Percentiles rank a stretch among this genome's conserved stretches.
phyloP scores from a whole-genome alignment of 2,329 filamentous ascomycete genomes.

The Thermothelomyces thermophilus region DNA sequence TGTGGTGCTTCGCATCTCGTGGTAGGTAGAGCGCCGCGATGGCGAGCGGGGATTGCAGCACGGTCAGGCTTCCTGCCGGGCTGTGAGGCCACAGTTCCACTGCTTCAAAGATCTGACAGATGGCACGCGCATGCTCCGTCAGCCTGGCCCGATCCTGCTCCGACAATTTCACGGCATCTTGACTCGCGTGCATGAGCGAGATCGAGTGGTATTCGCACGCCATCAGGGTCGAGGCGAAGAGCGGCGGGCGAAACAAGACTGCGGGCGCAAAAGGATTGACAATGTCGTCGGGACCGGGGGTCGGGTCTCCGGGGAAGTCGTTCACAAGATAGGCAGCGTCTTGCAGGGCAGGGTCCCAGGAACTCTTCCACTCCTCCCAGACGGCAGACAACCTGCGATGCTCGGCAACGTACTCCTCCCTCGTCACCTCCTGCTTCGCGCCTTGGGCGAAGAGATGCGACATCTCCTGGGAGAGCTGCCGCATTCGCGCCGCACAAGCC shows the following conservation, averaged over 20 bases:
- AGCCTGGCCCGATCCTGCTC: conserved; percentile 49
- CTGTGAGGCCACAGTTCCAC: conserved; percentile 65
- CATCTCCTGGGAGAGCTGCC: conserved; percentile 73
- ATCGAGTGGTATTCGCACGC: conserved; percentile 73
- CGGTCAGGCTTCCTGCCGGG: conserved; percentile 63
- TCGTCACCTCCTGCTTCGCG: conserved; percentile 55
- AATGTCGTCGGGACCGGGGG: conserved; percentile 56
- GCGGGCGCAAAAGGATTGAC: conserved; percentile 67
- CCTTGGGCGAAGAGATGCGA: conserved; percentile 67
- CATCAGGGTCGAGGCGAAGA: conserved; percentile 70
- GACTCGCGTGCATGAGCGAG: conserved; percentile 72
- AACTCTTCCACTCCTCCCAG: conserved; percentile 43
- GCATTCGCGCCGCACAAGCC: conserved; percentile 57
- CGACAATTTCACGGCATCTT: conserved; percentile 53
- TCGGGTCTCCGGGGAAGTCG: conserved; percentile 51
- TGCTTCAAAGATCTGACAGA: conserved; percentile 73
- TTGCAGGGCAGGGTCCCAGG: conserved; percentile 55
- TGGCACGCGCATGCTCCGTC: conserved; percentile 55
- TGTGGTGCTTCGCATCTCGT: conserved; percentile 61
- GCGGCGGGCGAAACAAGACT: conserved; percentile 60
- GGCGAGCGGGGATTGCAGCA: conserved; percentile 68
- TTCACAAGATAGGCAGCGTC: conserved; percentile 57
- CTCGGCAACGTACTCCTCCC: conserved; percentile 58
- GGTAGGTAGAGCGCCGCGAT: conserved; percentile 77
- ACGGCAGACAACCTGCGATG: conserved; percentile 47